Evolutionary conservation across 1,139 yeast genomes (phyloP), one percentile per base, ranked within the genome.

Genomic region (Williopsis jadinii): DNA sequence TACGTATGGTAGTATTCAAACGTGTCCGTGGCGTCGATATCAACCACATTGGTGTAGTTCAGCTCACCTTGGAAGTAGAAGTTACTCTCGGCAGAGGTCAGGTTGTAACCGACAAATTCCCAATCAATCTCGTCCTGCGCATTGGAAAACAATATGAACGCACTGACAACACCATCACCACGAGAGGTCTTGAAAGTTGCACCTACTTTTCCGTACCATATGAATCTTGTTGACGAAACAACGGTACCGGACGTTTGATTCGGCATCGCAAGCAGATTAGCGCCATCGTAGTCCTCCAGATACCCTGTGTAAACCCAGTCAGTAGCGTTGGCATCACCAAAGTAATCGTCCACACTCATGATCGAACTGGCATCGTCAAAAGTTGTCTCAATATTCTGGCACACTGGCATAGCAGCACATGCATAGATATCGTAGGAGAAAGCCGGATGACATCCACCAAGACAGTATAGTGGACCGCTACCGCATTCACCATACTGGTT

Each of bases 101-200:
- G 66, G 57, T 84, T 75, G 53, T 74, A 73, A 47, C 97, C 97
- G 44, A 87, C 80, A 54, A 78, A 82, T 67, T 88, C 97, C 57
- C 67, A 81, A 74, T 88, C 97, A 55, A 88, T 75, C 71, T 90
- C 97, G 67, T 88, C 97, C 64, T 83, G 80, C 35, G 84, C 87
- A 55, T 85, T 87, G 2, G 95, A 84, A 66, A 79, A 84, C 46
- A 86, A 64, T 60, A 88, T 86, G 55, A 82, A 78, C n/a, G 95
- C 92, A 14, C 94, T 74, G 47, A 88, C 76, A 38, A 88, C 95
- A 67, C 97, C 97, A 29, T 64, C 69, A 41, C 76, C 77, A 56
- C 77, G 85, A 1, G 95, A 83, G 1, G 94, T 70, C 63, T 83
- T 85, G 53, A 87, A 56, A 29, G 70, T 75, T 35, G 85, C 82